Evolutionary conservation across 2,329 filamentous ascomycete species (phyloP), one percentile per base, ranked within the genome.

Genomic region (Aureobasidium sp.): DNA sequence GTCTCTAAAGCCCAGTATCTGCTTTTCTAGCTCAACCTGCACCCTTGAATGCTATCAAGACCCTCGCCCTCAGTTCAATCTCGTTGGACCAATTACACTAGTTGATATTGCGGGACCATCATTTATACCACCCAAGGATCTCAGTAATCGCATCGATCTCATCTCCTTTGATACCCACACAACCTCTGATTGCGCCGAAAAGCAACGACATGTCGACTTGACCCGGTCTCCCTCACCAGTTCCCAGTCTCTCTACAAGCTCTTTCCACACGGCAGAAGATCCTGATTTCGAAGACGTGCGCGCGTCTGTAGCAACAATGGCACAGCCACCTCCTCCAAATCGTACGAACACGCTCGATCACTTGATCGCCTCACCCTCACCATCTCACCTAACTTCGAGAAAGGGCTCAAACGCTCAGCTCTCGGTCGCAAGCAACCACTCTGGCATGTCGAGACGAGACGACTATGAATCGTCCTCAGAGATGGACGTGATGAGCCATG

Each of bases 261-360:
- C 42, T 29, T 58, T 58, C 15, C 17, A 58, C 14, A 58, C 54
- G 6, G 54, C 54, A 47, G 42, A 48, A 27, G 54, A 58, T 12
- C n/a, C 15, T 19, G 54, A 58, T 19, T 15, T 37, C 9, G 31
- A 42, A 37, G 27, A 44, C 29, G 39, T 17, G 19, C 53, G 14
- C 15, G n/a, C 42, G 27, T 17, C 42, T 39, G 14, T 24, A 40
- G 45, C 33, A 45, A 60, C 9, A 17, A 50, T 49, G 57, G 45
- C 57, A n/a, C 57, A 60, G 33, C 42, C 39, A 33, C 29, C 48
- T 24, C 19, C 15, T 15, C 22, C 31, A 17, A 56, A 75, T 68
- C 72, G 76, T 42, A 74, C 75, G 40, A 78, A 74, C 66, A 79
- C 76, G 29, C 75, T 80, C 64, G 77, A 80, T 67, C 78, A 78